phyloP scores from a whole-genome alignment of 371 early-diverging fungal species.

The Circinella minor region DNA sequence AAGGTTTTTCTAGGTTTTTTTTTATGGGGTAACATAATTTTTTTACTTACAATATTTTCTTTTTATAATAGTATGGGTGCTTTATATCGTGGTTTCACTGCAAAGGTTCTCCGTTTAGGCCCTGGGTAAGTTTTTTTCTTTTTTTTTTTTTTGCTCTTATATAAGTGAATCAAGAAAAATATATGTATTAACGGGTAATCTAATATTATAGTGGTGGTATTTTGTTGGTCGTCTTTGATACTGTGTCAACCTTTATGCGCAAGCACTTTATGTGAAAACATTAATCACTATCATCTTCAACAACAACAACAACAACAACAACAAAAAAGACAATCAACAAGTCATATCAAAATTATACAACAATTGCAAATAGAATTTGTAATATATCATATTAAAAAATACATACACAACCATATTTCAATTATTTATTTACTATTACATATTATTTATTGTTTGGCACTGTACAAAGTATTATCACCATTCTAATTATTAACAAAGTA shows the following conservation, averaged over 20 bases:
- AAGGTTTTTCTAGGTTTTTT: no score
- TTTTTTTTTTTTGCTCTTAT: no score
- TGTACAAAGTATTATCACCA: no score
- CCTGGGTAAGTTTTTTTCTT: slow-evolving; percentile 76
- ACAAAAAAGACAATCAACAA: not conserved
- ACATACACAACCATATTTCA: no score
- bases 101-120: slow-evolving; percentile 96
- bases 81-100: slow-evolving; percentile 95
- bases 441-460: no score
- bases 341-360: no score
- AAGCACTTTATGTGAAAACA: slow-evolving; percentile 63
- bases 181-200: not conserved
- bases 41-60: slow-evolving; percentile 4
- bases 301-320: slow-evolving; percentile 1
- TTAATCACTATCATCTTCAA: no score
- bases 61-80: slow-evolving; percentile 68
- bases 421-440: no score
- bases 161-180: not conserved
- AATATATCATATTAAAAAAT: slow-evolving; percentile 8
- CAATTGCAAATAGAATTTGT: slow-evolving; percentile 10
- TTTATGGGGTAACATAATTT: no score
- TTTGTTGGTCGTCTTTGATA: slow-evolving; percentile 93
- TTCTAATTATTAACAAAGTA: no score
- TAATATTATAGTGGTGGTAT: slow-evolving; percentile 62
- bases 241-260: slow-evolving; percentile 86